Conservation (phyloP, 371 early-diverging fungal species). For the Mortierella sp. region DNA sequence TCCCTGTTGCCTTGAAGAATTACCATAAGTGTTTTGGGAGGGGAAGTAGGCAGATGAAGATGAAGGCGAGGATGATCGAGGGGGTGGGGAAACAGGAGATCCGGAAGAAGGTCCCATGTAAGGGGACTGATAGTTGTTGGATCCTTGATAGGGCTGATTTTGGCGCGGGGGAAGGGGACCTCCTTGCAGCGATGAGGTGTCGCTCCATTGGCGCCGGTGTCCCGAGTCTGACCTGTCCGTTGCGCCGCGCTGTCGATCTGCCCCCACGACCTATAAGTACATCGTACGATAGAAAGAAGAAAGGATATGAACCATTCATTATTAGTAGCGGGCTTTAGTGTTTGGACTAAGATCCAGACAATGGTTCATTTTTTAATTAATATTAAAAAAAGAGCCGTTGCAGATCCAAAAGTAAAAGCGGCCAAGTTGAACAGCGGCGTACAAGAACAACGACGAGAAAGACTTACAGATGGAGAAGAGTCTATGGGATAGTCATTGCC, state of each 20-base stretch:
- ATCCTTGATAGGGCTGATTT: constrained; percentile 23
- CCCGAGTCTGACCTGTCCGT: constrained; percentile 7
- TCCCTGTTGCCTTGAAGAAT: constrained; percentile 18
- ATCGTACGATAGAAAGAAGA: not conserved
- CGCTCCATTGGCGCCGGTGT: constrained; percentile 55
- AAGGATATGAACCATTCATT: not conserved
- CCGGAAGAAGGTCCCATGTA: constrained; percentile 49
- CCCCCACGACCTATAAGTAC: constrained; percentile 2
- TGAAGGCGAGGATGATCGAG: constrained; percentile 30
- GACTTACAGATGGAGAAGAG: constrained; percentile 17
- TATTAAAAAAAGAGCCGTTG: constrained; percentile 2
- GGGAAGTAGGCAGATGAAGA: constrained; percentile 34
- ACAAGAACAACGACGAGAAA: not conserved
- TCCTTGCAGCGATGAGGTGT: constrained; percentile 51
- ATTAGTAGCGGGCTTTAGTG: constrained; percentile 8
- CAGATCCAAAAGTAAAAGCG: not conserved
- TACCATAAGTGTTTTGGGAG: constrained; percentile 22
- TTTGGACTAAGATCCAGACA: not conserved
- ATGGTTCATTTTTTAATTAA: not conserved
- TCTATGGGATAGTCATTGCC: constrained; percentile 11
- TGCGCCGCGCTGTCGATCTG: constrained; percentile 13
- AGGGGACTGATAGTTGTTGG: constrained; percentile 39
- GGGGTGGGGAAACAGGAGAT: constrained; percentile 47
- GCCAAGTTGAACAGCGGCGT: not conserved
- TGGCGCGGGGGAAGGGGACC: constrained; percentile 21